A percentile compares a stretch with the other conserved stretches of the same genome.
These are phyloP conservation scores for Exophiala sp. DNA, from an alignment of 2,329 filamentous ascomycete genomes.

Conservation along the genomic window DNA sequence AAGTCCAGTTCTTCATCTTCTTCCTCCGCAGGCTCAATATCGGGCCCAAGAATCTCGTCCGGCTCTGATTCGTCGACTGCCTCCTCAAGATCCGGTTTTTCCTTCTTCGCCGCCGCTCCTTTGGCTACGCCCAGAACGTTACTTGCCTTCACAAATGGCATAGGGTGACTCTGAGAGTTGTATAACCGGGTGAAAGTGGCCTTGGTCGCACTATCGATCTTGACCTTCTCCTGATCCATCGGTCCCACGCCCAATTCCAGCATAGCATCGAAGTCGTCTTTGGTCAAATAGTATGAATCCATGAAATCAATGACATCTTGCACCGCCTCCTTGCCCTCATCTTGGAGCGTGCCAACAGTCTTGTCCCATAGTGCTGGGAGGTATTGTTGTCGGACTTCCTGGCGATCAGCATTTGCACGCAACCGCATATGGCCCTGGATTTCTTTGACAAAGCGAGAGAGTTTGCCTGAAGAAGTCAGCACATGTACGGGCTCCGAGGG, in stretches of 20 bases:
- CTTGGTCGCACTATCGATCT: conserved; percentile 80
- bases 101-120: conserved; percentile 52
- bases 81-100: conserved; percentile 90
- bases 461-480: conserved; percentile 43
- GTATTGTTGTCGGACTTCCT: conserved; percentile 93
- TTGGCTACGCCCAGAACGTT: conserved; percentile 65
- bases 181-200: conserved; percentile 85
- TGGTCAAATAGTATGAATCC: conserved; percentile 93
- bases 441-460: conserved; percentile 79
- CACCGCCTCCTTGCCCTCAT: conserved; percentile 75
- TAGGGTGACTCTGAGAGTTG: conserved; percentile 75
- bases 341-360: conserved; percentile 66
- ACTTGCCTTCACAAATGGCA: conserved; percentile 94
- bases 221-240: conserved; percentile 68
- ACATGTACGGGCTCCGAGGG: conserved; percentile 7
- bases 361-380: conserved; percentile 80
- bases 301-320: conserved; percentile 84
- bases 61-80: conserved; percentile 83
- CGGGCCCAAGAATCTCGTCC: conserved; percentile 50
- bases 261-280: conserved; percentile 90
- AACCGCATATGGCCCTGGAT: conserved; percentile 97
- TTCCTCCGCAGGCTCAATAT: conserved; percentile 52
- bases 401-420: conserved; percentile 78
- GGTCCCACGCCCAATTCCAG: conserved; percentile 83
- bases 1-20: conserved; percentile 69